These are phyloP conservation scores for Fimicolochytrium jonesii DNA, from an alignment of 192 early-diverging fungal genomes.

Conservation along the genomic window DNA sequence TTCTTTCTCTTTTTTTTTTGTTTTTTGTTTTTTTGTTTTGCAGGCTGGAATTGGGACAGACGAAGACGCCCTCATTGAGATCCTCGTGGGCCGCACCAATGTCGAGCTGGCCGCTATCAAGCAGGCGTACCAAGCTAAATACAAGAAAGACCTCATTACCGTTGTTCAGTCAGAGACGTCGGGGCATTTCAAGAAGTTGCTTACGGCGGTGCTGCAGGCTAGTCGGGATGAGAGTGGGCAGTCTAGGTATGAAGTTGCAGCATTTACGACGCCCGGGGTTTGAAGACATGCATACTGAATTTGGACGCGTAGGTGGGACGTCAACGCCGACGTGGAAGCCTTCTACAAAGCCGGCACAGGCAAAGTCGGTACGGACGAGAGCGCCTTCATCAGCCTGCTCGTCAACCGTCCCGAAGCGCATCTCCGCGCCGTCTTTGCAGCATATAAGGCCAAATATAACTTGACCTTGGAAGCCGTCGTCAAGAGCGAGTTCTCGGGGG, in stretches of 20 bases:
- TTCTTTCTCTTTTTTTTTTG: too few relatives aligned
- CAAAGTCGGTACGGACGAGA: constrained; percentile 35
- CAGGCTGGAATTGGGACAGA: constrained; percentile 29
- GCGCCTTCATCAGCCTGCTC: constrained; percentile 30
- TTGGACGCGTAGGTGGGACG: background rate
- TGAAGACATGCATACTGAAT: too few relatives aligned
- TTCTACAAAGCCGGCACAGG: constrained; percentile 40
- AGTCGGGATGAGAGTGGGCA: background rate
- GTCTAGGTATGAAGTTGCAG: too few relatives aligned
- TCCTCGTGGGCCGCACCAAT: constrained; percentile 39
- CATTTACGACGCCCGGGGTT: too few relatives aligned
- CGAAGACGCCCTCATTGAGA: constrained; percentile 41
- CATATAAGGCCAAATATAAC: constrained; percentile 14
- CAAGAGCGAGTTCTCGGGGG: constrained; percentile 44
- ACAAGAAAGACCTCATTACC: constrained; percentile 8
- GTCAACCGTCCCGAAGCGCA: constrained; percentile 10
- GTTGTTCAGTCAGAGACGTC: constrained; percentile 17
- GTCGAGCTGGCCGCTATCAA: constrained; percentile 38
- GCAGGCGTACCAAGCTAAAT: constrained; percentile 23
- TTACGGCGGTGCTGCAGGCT: constrained; percentile 21
- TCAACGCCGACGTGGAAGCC: constrained; percentile 30
- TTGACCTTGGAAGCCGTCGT: constrained; percentile 33
- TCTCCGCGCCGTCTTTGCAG: constrained; percentile 26
- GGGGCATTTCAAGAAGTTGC: constrained; percentile 25
- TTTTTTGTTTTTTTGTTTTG: too few relatives aligned